phyloP scores from a whole-genome alignment of 78 protist species.

The Salpingoeca rosetta region DNA sequence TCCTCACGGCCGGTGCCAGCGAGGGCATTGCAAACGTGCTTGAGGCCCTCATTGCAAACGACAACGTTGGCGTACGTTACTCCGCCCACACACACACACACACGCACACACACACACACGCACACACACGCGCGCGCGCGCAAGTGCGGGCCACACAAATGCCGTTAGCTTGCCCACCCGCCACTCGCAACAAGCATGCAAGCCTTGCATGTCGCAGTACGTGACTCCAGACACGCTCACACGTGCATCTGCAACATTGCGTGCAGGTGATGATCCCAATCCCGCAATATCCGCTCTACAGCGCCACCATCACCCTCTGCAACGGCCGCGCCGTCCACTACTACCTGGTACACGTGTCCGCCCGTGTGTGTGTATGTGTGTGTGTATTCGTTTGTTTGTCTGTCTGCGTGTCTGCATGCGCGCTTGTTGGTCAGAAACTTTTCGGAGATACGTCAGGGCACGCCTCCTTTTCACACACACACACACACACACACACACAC shows the following conservation, averaged over 20 bases:
- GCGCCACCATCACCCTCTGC: constrained; percentile 83
- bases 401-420: constrained; percentile 56
- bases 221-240: too few species aligned
- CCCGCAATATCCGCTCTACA: constrained; percentile 99
- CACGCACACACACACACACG: neutral
- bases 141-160: too few species aligned
- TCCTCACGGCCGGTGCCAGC: constrained; percentile 95
- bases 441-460: neutral
- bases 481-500: neutral
- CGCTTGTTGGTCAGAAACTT: neutral
- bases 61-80: constrained; percentile 42
- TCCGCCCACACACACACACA: neutral
- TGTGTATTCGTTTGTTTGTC: neutral
- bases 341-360: constrained; percentile 64
- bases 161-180: too few species aligned
- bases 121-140: neutral
- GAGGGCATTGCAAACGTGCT: constrained; percentile 60
- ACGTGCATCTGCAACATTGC: neutral
- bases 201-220: neutral
- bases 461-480: neutral
- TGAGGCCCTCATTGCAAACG: constrained; percentile 40
- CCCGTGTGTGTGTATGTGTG: constrained; percentile 15
- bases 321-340: constrained; percentile 79
- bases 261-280: constrained; percentile 84
- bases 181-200: neutral